Evolutionary conservation across 2,329 filamentous ascomycete species (phyloP).

Genomic region (Hymenoscyphus scutula): DNA sequence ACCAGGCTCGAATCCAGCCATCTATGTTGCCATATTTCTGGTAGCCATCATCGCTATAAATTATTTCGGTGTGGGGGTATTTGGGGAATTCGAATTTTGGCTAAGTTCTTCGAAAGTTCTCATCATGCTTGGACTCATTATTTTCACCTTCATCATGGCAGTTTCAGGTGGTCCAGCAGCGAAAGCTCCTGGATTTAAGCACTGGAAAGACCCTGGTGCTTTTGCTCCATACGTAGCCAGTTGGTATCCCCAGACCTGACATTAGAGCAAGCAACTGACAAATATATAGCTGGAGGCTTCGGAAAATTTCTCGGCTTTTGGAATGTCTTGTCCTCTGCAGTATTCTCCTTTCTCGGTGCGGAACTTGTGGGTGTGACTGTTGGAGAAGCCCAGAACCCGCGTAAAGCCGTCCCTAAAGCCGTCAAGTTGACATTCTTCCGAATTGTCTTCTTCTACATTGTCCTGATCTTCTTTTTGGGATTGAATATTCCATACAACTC

Average conservation of each 20-base stretch:
- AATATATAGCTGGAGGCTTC: conserved; percentile 40
- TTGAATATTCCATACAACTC: conserved; percentile 65
- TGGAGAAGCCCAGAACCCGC: conserved; percentile 62
- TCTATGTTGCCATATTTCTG: conserved; percentile 73
- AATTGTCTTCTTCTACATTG: conserved; percentile 60
- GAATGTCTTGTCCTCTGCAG: conserved; percentile 49
- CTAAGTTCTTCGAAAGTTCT: conserved; percentile 58
- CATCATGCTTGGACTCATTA: conserved; percentile 63
- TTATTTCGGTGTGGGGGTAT: conserved; percentile 49
- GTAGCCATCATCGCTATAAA: conserved; percentile 64
- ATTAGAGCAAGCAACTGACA: conserved; percentile 35
- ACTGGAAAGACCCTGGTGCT: conserved; percentile 47
- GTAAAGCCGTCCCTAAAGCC: conserved; percentile 64
- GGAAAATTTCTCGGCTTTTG: conserved; percentile 59
- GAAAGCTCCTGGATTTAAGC: conserved; percentile 48
- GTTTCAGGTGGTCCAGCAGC: conserved; percentile 62
- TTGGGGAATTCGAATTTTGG: conserved; percentile 54
- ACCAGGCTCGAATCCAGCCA: conserved; percentile 64
- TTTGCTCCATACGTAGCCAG: conserved; percentile 37
- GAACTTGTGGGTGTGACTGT: conserved; percentile 62
- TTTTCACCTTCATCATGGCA: conserved; percentile 62
- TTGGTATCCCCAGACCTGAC: conserved; percentile 16
- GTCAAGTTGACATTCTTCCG: conserved; percentile 59
- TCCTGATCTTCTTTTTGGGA: conserved; percentile 59
- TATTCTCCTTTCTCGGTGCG: conserved; percentile 61